These are phyloP conservation scores for Eudorina sp. DNA, from an alignment of 139 green algal species.

Conservation along the genomic window DNA sequence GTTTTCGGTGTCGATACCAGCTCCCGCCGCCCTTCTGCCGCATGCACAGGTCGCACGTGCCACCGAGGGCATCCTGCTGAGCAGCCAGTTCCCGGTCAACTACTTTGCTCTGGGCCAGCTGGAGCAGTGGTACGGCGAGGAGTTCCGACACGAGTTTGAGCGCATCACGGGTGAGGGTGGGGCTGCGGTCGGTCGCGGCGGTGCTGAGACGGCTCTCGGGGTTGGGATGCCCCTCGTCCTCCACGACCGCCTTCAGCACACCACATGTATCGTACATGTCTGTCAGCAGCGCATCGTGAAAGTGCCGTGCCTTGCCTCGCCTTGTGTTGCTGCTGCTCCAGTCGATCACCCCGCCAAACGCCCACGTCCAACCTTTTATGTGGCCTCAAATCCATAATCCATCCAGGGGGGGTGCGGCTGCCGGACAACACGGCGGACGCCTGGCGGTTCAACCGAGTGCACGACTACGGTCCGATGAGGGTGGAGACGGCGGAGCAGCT, in stretches of 20 bases:
- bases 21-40: slow-evolving; percentile 27
- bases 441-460: slow-evolving; percentile 87
- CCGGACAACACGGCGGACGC: slow-evolving; percentile 38
- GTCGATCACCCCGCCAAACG: too few species aligned
- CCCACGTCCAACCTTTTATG: too few species aligned
- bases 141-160: slow-evolving; percentile 54
- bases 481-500: slow-evolving; percentile 34
- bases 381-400: too few species aligned
- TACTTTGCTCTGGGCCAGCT: slow-evolving; percentile 91
- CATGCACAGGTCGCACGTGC: slow-evolving; percentile 61
- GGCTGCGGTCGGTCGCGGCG: too few species aligned
- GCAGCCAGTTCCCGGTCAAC: slow-evolving; percentile 86
- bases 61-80: slow-evolving; percentile 59
- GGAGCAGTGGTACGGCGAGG: slow-evolving; percentile 85
- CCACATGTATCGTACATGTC: too few species aligned
- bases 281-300: too few species aligned
- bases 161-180: slow-evolving; percentile 23
- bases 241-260: too few species aligned
- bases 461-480: slow-evolving; percentile 73
- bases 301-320: too few species aligned
- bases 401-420: slow-evolving; percentile 15
- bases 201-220: too few species aligned
- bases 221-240: too few species aligned
- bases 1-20: neutral
- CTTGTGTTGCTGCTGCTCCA: too few species aligned